Conservation (phyloP, 495 filamentous ascomycete species). For the Daldinia decipiens region DNA sequence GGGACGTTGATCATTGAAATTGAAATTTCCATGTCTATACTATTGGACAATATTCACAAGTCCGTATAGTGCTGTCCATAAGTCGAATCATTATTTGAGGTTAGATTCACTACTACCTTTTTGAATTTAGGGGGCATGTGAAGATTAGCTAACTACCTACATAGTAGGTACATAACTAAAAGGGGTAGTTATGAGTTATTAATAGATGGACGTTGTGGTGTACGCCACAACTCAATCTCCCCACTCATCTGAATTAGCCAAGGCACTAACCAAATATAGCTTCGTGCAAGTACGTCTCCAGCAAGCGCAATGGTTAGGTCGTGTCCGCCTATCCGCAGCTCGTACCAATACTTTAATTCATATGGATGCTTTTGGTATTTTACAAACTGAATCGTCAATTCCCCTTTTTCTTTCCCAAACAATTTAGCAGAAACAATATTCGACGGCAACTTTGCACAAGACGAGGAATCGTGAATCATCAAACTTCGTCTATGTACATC, state of each 20-base stretch:
- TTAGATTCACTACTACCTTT: too few relatives aligned
- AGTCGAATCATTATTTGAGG: too few relatives aligned
- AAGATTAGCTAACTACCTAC: not conserved
- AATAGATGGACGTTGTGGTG: not conserved
- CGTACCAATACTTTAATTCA: conserved; percentile 4
- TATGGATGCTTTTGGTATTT: not conserved
- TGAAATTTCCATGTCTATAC: too few relatives aligned
- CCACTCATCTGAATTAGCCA: not conserved
- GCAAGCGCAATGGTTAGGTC: not conserved
- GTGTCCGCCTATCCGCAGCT: not conserved
- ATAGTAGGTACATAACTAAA: not conserved
- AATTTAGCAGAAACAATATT: not conserved
- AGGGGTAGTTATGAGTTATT: not conserved
- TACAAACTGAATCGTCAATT: not conserved
- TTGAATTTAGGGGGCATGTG: not conserved
- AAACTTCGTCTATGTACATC: not conserved
- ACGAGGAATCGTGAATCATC: not conserved
- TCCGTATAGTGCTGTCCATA: too few relatives aligned
- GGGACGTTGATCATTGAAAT: too few relatives aligned
- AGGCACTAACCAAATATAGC: not conserved
- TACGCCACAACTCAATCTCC: conserved; percentile 2
- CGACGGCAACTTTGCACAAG: not conserved
- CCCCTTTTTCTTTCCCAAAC: not conserved
- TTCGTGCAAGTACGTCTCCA: not conserved
- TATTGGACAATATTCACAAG: too few relatives aligned